Percentiles rank a stretch among this genome's conserved stretches.
These are phyloP conservation scores for Thermoascus crustaceus DNA, from an alignment of 2,329 filamentous ascomycete genomes.

Conservation along the genomic window DNA sequence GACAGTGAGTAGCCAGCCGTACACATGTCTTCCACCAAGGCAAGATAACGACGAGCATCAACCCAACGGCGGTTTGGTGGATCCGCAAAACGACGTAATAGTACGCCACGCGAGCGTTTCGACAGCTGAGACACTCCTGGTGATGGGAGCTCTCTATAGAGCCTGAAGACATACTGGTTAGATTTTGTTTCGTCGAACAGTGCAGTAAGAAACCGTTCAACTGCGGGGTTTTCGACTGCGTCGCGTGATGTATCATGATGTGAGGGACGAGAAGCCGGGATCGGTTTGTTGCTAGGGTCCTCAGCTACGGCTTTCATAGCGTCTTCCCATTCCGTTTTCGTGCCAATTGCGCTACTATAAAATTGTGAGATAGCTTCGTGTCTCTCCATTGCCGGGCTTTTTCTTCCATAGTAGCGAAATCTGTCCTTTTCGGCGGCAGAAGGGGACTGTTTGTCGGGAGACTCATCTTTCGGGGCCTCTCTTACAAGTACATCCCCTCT, in stretches of 20 bases:
- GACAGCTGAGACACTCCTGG: conserved; percentile 48
- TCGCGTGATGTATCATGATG: conserved; percentile 17
- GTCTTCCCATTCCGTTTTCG: conserved; percentile 17
- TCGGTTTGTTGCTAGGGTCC: conserved; percentile 16
- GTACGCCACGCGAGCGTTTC: conserved; percentile 47
- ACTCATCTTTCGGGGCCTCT: too few species aligned
- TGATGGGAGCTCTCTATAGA: conserved; percentile 45
- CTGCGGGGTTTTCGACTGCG: conserved; percentile 26
- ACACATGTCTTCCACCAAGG: conserved; percentile 75
- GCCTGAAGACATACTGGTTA: conserved; percentile 44
- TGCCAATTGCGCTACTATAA: conserved; percentile 16
- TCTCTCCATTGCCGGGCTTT: conserved; percentile 12
- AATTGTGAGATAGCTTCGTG: conserved; percentile 16
- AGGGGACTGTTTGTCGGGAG: too few species aligned
- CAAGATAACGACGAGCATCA: conserved; percentile 71
- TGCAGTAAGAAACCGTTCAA: conserved; percentile 33
- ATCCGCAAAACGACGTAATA: conserved; percentile 62
- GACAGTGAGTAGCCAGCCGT: conserved; percentile 61
- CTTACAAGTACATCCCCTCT: too few species aligned
- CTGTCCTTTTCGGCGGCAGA: not conserved
- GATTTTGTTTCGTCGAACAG: conserved; percentile 37
- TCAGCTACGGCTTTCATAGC: conserved; percentile 32
- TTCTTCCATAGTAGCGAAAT: not conserved
- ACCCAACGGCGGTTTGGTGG: conserved; percentile 29
- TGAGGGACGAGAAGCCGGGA: conserved; percentile 23